Percentiles rank a stretch among this genome's conserved stretches.
phyloP scores from a whole-genome alignment of 1,284 basidiomycete genomes.

The Omphalotus olearius region DNA sequence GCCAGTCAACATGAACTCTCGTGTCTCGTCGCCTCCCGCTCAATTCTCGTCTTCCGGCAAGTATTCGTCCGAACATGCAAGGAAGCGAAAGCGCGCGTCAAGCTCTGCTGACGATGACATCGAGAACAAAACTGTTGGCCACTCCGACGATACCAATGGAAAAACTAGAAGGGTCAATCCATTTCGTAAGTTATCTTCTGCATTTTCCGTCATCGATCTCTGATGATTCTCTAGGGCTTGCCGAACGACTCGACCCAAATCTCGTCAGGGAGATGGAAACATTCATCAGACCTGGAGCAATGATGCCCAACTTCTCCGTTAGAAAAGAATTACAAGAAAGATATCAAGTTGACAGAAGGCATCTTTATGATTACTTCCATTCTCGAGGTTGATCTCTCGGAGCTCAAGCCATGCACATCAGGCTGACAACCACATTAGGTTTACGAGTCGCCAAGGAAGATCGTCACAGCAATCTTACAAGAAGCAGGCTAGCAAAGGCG shows the following conservation, averaged over 20 bases:
- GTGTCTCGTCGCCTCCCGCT: background rate
- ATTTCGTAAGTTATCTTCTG: slow-evolving; percentile 20
- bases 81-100: slow-evolving; percentile 8
- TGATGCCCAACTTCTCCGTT: slow-evolving; percentile 68
- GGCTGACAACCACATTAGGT: slow-evolving; percentile 32
- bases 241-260: slow-evolving; percentile 57
- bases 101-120: slow-evolving; percentile 5
- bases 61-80: slow-evolving; percentile 6
- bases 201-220: background rate
- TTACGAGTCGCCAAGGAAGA: slow-evolving; percentile 67
- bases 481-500: slow-evolving; percentile 33
- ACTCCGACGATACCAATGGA: slow-evolving; percentile 9
- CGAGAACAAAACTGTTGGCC: background rate
- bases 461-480: slow-evolving; percentile 45
- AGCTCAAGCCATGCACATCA: background rate
- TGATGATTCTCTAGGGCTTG: slow-evolving; percentile 45
- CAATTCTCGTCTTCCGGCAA: slow-evolving; percentile 4
- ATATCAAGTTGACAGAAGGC: slow-evolving; percentile 63
- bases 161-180: slow-evolving; percentile 47
- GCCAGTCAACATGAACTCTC: background rate
- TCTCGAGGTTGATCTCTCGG: slow-evolving; percentile 33
- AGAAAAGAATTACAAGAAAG: slow-evolving; percentile 64
- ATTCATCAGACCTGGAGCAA: slow-evolving; percentile 58
- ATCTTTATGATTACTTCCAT: slow-evolving; percentile 76
- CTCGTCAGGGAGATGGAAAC: slow-evolving; percentile 66